Evolutionary conservation across 352 stramenopile species (phyloP), one percentile per base, ranked within the genome.

Genomic region (Globisporangium camurandrum): DNA sequence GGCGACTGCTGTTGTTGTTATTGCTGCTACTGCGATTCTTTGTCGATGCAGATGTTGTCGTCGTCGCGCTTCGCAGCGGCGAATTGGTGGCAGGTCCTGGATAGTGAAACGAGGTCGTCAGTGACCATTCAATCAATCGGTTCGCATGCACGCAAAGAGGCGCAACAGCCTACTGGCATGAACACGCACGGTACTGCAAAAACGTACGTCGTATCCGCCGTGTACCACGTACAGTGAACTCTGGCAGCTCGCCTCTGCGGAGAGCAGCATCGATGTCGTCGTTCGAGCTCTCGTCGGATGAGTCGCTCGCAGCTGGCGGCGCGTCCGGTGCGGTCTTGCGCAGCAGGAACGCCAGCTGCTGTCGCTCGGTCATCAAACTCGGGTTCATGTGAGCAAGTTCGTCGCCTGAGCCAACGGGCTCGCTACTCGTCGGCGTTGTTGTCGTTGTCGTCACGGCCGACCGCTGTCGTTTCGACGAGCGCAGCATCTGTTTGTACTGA

Each of bases 271-370:
- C 33, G 33, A 6, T 39, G 33, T 39, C 33, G 33, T 39, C 69
- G 11, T 71, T 62, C 17, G 59, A 62, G 27, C 61, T 71, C 20
- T 53, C 66, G 9, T 44, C 46, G 46, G 56, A 64, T 37, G 74
- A 68, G 24, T 54, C 39, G 27, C 40, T 61, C 19, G 41, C 24
- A 11, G 6, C 10, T n/a, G 33, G 10, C 14, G 74, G 80, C 31
- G 74, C 66, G n/a, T 71, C 66, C 20, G 68, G 75, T 22, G 81
- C 81, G 3, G 81, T 90, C 44, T 71, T 76, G 19, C 81, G 78
- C 59, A 93, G 56, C 22, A 93, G 54, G 56, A 93, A 93, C 49
- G 81, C 81, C 43, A 93, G 59, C 54, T 93, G 81, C 53, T 93
- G 81, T 22, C 81, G 71, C 61, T 93, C 81, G 0, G 81, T 93